Evolutionary conservation across 306 rosid species (phyloP).

Genomic region (Lablab purpureus): DNA sequence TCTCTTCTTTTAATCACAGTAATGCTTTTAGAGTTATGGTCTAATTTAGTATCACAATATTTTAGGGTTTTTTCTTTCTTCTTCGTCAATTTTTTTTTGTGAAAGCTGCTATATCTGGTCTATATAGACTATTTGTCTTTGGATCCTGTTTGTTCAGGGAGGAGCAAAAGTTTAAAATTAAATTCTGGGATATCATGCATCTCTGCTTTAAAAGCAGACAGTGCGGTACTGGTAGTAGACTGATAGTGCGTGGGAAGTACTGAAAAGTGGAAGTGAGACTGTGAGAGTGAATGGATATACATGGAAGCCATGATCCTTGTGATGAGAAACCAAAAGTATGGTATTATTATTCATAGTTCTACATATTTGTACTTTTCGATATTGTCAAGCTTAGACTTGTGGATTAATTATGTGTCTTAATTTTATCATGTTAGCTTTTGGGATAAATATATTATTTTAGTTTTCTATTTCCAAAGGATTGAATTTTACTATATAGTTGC

Average conservation of each 20-base stretch:
- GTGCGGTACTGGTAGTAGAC: constrained; percentile 55
- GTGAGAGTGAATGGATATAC: constrained; percentile 19
- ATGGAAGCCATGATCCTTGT: constrained; percentile 15
- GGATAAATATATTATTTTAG: constrained; percentile 17
- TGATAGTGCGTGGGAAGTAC: constrained; percentile 50
- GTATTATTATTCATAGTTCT: constrained; percentile 20
- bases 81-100: constrained; percentile 26
- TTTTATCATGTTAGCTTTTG: constrained; percentile 4
- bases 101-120: constrained; percentile 44
- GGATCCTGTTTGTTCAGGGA: constrained; percentile 53
- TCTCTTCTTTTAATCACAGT: background rate
- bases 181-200: constrained; percentile 54
- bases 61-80: constrained; percentile 46
- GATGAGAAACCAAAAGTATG: constrained; percentile 22
- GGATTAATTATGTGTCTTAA: constrained; percentile 28
- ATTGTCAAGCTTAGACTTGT: constrained; percentile 43
- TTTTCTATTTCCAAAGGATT: constrained; percentile 35
- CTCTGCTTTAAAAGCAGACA: constrained; percentile 58
- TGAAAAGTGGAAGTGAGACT: constrained; percentile 50
- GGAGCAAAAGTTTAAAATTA: constrained; percentile 55
- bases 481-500: constrained; percentile 28
- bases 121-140: constrained; percentile 54
- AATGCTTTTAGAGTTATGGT: constrained; percentile 28
- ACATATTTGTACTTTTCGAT: constrained; percentile 31
- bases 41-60: constrained; percentile 41